phyloP scores from a whole-genome alignment of 2,329 filamentous ascomycete genomes.

The Xylariales sp. region DNA sequence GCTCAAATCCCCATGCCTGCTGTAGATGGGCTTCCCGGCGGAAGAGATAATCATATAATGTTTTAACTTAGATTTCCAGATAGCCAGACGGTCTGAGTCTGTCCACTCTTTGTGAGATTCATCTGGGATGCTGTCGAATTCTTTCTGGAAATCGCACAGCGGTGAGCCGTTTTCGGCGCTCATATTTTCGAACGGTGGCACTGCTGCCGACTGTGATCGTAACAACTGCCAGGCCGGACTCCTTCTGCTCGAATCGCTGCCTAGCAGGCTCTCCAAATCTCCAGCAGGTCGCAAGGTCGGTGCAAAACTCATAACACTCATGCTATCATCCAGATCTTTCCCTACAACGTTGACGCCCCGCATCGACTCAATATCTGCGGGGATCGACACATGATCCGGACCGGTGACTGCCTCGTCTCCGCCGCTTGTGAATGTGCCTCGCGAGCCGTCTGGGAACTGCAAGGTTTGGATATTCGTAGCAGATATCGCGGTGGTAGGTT shows the following conservation, averaged over 20 bases:
- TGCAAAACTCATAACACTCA: slow-evolving; percentile 63
- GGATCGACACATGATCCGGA: slow-evolving; percentile 27
- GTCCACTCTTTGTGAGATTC: slow-evolving; percentile 34
- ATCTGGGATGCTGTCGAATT: slow-evolving; percentile 73
- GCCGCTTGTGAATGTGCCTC: slow-evolving; percentile 53
- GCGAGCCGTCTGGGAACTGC: slow-evolving; percentile 64
- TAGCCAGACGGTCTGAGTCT: slow-evolving; percentile 57
- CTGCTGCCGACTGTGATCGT: slow-evolving; percentile 54
- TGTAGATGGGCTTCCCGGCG: slow-evolving; percentile 96
- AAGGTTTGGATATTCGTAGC: slow-evolving; percentile 76
- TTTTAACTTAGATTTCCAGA: slow-evolving; percentile 91
- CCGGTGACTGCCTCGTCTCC: slow-evolving; percentile 26
- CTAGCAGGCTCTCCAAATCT: slow-evolving; percentile 79
- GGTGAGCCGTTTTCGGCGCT: slow-evolving; percentile 38
- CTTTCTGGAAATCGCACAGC: slow-evolving; percentile 64
- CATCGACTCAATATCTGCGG: slow-evolving; percentile 13
- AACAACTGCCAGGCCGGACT: slow-evolving; percentile 67
- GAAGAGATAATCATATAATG: slow-evolving; percentile 96
- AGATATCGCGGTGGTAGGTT: slow-evolving; percentile 80
- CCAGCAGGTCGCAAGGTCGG: slow-evolving; percentile 59
- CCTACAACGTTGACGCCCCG: slow-evolving; percentile 21
- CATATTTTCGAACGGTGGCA: slow-evolving; percentile 56
- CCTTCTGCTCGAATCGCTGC: slow-evolving; percentile 62
- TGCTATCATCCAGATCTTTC: slow-evolving; percentile 56
- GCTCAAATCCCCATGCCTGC: slow-evolving; percentile 83